phyloP scores from a whole-genome alignment of 306 rosid species.

The Datisca glomerata region DNA sequence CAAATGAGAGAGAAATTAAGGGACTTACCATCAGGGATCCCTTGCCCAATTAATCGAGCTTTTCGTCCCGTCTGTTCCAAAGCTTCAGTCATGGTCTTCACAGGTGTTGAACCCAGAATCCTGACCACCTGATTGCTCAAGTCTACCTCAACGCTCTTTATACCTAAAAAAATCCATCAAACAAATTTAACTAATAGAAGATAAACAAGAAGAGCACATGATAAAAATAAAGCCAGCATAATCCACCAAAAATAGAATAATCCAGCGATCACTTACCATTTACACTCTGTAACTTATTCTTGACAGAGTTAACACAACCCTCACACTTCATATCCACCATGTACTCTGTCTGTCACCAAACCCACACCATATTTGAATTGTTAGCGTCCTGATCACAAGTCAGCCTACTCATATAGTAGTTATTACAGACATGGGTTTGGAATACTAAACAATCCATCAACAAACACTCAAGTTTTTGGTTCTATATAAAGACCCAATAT shows the following conservation, averaged over 20 bases:
- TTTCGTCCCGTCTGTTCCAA: conserved; percentile 73
- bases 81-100: conserved; percentile 82
- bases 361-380: conserved; percentile 7
- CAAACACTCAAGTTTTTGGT: no score
- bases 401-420: no score
- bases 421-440: no score
- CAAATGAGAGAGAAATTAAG: background rate
- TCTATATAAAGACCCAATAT: no score
- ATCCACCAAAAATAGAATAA: no score
- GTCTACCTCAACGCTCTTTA: conserved; percentile 73
- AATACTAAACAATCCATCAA: no score
- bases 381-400: no score
- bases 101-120: conserved; percentile 73
- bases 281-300: conserved; percentile 50
- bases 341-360: conserved; percentile 61
- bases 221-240: background rate
- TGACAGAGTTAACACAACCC: conserved; percentile 79
- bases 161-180: conserved; percentile 27
- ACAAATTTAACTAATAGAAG: background rate
- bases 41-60: conserved; percentile 88
- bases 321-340: conserved; percentile 96
- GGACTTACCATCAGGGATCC: conserved; percentile 62
- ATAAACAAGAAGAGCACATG: background rate
- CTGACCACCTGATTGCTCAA: conserved; percentile 74
- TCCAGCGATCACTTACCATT: conserved; percentile 50